Evolutionary conservation across 2,329 filamentous ascomycete genomes (phyloP), one percentile per base, ranked within the genome.

Genomic region (Fusarium subtropicale): DNA sequence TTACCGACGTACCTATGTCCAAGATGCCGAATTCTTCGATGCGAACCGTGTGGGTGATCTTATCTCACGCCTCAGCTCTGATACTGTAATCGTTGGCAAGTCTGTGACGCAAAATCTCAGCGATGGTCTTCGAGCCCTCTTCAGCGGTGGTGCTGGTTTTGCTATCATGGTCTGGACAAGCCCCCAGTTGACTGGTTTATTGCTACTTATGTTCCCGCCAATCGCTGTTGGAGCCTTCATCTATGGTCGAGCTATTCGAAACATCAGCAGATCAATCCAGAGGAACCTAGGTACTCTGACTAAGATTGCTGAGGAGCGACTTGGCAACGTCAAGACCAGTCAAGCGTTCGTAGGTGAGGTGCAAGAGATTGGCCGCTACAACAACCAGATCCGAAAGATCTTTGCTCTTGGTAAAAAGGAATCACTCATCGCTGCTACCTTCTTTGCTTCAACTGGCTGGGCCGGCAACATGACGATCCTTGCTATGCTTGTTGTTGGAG

Each of bases 1-100:
- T 6, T 99, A 97, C 82, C 89, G 93, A 70, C 89, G 92, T 69
- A 99, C 96, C 0, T 97, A 97, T 74, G 87, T 96, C n/a, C 96
- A 99, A 79, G 96, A 99, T 79, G 96, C 96, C 61, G 96, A 98
- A 76, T 99, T 99, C 82, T 99, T 99, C 76, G 96, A 99, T 78
- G 96, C 96, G 39, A 99, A 99, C 81, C 88, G 96, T 28, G 94
- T 97, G 28, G 96, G 96, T 78, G 96, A 99, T 78, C 83, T 99
- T 73, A 97, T 99, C 76, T 98, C 95, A 38, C 91, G 97, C 38
- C 88, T 99, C 46, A 94, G 95, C 75, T 97, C 94, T 3, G 97
- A 99, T 79, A 97, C 96, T 1, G 93, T 98, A 76, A 97, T 99
- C 76, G 96, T 99, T 56, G 96, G 95, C 77, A 99, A 99, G 81